Conservation (phyloP, 805 yeast genomes). For the Saccharomycopsis amapae region DNA sequence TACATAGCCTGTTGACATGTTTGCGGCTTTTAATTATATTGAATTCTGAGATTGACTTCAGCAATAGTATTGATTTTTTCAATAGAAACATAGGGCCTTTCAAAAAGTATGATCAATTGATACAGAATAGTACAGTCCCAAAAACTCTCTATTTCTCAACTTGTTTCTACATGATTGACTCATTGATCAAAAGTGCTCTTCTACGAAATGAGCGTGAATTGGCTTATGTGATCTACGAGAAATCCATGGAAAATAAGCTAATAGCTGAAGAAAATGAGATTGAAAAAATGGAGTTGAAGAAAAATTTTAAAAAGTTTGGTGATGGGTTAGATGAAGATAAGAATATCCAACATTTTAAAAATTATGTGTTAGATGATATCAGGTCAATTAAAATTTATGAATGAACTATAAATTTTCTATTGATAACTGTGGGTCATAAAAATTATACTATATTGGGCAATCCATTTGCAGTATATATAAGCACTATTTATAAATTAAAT, state of each 20-base stretch:
- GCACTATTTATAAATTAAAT: too few relatives aligned
- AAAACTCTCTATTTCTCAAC: not conserved
- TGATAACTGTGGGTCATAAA: too few relatives aligned
- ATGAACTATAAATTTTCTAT: too few relatives aligned
- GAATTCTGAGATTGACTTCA: constrained; percentile 4
- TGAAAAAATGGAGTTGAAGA: constrained; percentile 2
- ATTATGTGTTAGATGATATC: too few relatives aligned
- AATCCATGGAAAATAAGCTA: constrained; percentile 11
- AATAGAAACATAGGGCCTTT: constrained; percentile 6
- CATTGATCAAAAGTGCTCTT: constrained; percentile 16
- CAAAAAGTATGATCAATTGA: constrained; percentile 2
- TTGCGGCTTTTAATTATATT: constrained; percentile 1
- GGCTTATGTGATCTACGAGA: constrained; percentile 18
- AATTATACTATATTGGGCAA: too few relatives aligned
- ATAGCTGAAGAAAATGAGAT: not conserved
- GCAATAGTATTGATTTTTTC: constrained; percentile 9
- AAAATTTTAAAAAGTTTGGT: constrained; percentile 14
- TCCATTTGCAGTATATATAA: too few relatives aligned
- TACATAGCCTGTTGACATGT: not conserved
- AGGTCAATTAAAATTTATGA: too few relatives aligned
- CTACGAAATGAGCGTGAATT: constrained; percentile 12
- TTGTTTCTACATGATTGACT: constrained; percentile 9
- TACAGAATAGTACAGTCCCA: not conserved
- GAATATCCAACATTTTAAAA: too few relatives aligned
- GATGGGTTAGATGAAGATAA: constrained; percentile 6